Evolutionary conservation across 495 filamentous ascomycete genomes (phyloP), one percentile per base, ranked within the genome.

Genomic region (Clavariopsis aquatica): DNA sequence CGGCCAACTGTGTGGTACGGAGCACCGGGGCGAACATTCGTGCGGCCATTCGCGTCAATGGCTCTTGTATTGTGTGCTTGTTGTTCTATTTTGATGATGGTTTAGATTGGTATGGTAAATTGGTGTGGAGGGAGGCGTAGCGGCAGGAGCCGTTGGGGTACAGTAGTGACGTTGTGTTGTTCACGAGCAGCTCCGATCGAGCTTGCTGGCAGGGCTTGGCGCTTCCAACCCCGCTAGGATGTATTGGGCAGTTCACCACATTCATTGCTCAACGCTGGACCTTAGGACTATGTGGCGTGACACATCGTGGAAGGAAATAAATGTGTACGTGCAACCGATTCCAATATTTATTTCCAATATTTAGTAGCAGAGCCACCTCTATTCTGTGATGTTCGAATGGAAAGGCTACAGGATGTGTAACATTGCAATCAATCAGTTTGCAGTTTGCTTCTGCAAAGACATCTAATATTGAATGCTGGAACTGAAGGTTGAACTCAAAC

Each of bases 11-110:
- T 7, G 61, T 53, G 28, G 56, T 62, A 31, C 73, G 71, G 58
- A 54, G 49, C 52, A 74, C 75, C 47, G 71, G 74, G 43, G 69
- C 76, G 31, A 80, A 62, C 51, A 82, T 68, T 70, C 78, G 79
- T 34, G 81, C 80, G 55, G 79, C 76, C 80, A 83, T 84, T 62
- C 31, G 19, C 22, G 57, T 31, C 57, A 66, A 66, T 66, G 63
- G 43, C 29, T 31, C n/a, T n/a, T 8, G n/a, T n/a, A 10, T 3
- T 43, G 15, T 43, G 12, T 43, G 31, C n/a, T n/a, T n/a, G 31
- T 6, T 36, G 13, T 13, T 6, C 31, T 6, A 13, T 36, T 36
- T 36, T 36, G 31, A 13, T 36, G 31, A 36, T 36, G 8, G 23
- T 10, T 3, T 5, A 20, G 27, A 31, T 56, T 52, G 4, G 24